Evolutionary conservation across 169 alveolate species (phyloP), one percentile per base, ranked within the genome.

Genomic region (Cryptosporidium sp.): DNA sequence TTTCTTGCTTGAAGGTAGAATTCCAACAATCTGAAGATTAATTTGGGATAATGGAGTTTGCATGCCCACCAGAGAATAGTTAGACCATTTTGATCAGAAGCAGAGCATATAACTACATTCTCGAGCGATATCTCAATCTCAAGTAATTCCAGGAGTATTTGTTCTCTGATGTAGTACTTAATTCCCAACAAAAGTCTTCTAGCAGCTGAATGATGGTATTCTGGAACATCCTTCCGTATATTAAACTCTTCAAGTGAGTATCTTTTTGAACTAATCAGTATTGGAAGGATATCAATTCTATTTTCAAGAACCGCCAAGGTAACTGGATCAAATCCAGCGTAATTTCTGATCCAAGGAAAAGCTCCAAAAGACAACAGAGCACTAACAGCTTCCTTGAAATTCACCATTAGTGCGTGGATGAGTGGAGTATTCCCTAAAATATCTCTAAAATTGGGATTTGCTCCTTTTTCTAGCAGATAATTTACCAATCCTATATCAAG

Each of bases 61-160:
- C 69, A 39, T 8, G 89, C 73, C 89, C 89, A 80, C 89, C 89
- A 80, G 21, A 80, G 74, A 37, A 80, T 62, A 18, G 89, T 80
- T 18, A 80, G 33, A 39, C 89, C 89, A 21, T 80, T 39, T 39
- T 80, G 73, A 31, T 80, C 89, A 14, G 89, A 62, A 8, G 75
- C 29, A 26, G 89, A 80, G 35, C 89, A 80, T 21, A 80, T 43
- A 2, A 80, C 31, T 12, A 62, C 74, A 8, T 80, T 80, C 26
- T 62, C 89, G 12, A 80, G 67, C 23, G 65, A 37, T 8, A 80
- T 80, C 18, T 80, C 89, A 48, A 80, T 80, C n/a, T 80, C 89
- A 16, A 80, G 62, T 33, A 80, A 31, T 16, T 80, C 89, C 29
- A 80, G 12, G 33, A 80, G 70, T 41, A 80, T 80, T 12, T 61